These are phyloP conservation scores for Schoenoplectus tabernaemontani DNA, from an alignment of 202 grass and related monocot species.

Conservation along the genomic window DNA sequence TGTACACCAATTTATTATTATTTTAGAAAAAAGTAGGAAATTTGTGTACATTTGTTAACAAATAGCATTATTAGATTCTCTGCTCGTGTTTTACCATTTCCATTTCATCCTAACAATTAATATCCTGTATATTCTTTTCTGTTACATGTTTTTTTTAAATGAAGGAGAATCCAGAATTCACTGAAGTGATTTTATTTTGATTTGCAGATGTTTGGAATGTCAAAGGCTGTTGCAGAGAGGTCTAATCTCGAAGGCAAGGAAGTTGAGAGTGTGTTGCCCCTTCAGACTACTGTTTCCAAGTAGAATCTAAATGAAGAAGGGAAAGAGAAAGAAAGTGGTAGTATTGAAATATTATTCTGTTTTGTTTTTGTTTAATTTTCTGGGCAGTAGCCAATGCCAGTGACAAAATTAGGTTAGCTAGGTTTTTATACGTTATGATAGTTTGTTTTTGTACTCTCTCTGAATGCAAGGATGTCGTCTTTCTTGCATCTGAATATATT, in stretches of 20 bases:
- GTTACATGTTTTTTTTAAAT: background rate
- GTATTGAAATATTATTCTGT: background rate
- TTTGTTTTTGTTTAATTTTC: no score
- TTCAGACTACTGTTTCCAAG: conserved; percentile 67
- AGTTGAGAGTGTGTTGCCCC: conserved; percentile 62
- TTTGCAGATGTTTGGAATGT: conserved; percentile 79
- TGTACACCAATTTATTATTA: no score
- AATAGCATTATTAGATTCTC: no score
- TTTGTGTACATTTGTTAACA: no score
- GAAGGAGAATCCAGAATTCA: background rate
- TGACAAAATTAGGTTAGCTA: background rate
- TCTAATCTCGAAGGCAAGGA: conserved; percentile 29
- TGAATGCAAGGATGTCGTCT: background rate
- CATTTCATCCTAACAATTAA: no score
- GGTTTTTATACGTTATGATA: background rate
- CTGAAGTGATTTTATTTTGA: background rate
- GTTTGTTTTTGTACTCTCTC: background rate
- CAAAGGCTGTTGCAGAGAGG: conserved; percentile 52
- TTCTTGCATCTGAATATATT: background rate
- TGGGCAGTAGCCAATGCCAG: no score
- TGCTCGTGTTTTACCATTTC: no score
- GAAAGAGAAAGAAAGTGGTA: background rate
- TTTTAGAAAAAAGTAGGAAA: no score
- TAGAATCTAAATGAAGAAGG: conserved; percentile 20
- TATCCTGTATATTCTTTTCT: background rate